A percentile compares a stretch with the other conserved stretches of the same genome.
phyloP scores from a whole-genome alignment of 2,329 filamentous ascomycete genomes.

The Pseudogymnoascus sp. region DNA sequence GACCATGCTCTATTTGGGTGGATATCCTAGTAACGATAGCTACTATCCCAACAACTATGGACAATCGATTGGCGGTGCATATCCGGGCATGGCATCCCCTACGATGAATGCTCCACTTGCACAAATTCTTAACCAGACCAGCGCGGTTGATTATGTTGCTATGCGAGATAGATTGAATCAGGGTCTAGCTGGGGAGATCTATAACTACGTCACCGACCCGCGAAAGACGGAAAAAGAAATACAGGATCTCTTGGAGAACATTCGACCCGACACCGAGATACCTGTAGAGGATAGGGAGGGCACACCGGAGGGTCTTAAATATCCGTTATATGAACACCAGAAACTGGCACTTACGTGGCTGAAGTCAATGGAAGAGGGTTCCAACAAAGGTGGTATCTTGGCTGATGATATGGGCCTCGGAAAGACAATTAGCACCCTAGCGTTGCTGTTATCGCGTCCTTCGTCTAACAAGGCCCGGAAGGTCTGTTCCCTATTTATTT shows the following conservation, averaged over 20 bases:
- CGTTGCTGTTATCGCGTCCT: conserved; percentile 40
- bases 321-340: conserved; percentile 71
- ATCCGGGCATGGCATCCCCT: neutral
- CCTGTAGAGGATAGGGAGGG: conserved; percentile 53
- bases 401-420: conserved; percentile 79
- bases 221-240: conserved; percentile 56
- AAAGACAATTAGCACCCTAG: conserved; percentile 75
- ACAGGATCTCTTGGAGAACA: conserved; percentile 60
- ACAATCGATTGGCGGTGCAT: neutral
- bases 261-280: conserved; percentile 61
- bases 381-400: conserved; percentile 65
- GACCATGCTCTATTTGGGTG: neutral
- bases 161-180: conserved; percentile 1
- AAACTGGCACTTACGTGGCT: conserved; percentile 71
- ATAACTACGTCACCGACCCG: conserved; percentile 30
- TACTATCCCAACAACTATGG: neutral
- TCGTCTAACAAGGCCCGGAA: neutral
- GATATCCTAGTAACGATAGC: neutral
- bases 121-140: conserved; percentile 9
- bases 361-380: conserved; percentile 61
- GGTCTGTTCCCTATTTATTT: conserved; percentile 9
- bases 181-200: conserved; percentile 1
- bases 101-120: conserved; percentile 6
- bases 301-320: conserved; percentile 60
- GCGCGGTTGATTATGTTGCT: neutral